Evolutionary conservation across 805 yeast species (phyloP), one percentile per base, ranked within the genome.

Genomic region (Yarrowia divulgata): DNA sequence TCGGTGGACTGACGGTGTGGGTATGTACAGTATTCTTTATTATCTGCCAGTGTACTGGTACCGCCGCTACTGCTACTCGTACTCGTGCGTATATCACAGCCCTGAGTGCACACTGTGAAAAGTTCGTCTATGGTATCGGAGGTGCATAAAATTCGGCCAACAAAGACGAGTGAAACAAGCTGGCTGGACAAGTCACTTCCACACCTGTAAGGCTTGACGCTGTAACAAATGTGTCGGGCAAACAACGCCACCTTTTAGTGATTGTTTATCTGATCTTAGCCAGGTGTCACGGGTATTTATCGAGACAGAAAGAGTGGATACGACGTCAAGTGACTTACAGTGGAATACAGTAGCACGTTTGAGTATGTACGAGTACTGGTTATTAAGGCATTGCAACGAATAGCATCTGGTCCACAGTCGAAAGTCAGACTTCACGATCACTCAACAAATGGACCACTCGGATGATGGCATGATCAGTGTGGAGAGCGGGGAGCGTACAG

Each of bases 121-220:
- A 23, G 29, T 23, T 23, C 29, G 29, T 23, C 32, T 16, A 14
- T 40, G 46, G 23, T n/a, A 46, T 49, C 18, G 37, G 2, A 29
- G 52, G 35, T 48, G 37, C 52, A 48, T 48, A 23, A 10, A 13
- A 18, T 13, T 48, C 23, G 12, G 54, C 54, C 43, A 35, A 54
- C 60, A 39, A 54, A 54, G 60, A 43, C 19, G 58, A 19, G 45
- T 54, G 60, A 54, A 54, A 54, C 60, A 54, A 39, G 32, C 29
- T 23, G 10, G 45, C 43, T 37, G 42, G 60, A 16, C 23, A 8
- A 7, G 35, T 39, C 45, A 19, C 39, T 54, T 39, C 45, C 60
- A 54, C 60, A 39, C 45, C 40, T 35, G 57, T 43, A 40, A 40
- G 29, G 42, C 42, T 39, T 6, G 45, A 40, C 45, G n/a, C 39